Conservation (phyloP, 2,329 filamentous ascomycete species). For the Blumeria hordei region DNA sequence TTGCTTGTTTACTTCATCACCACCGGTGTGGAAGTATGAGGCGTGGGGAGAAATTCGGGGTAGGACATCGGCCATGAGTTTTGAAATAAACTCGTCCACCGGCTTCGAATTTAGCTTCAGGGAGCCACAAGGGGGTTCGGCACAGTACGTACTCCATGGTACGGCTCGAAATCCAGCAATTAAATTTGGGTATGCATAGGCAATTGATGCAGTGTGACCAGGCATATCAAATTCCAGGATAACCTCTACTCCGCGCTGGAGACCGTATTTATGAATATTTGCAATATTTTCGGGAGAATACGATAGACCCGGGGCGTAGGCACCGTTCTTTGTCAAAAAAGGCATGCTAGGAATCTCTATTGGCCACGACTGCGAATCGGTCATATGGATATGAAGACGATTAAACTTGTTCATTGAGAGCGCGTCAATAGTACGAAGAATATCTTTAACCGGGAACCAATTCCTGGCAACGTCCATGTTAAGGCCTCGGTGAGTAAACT, state of each 20-base stretch:
- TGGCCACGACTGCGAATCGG: conserved; percentile 69
- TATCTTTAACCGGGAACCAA: conserved; percentile 27
- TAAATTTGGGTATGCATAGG: conserved; percentile 42
- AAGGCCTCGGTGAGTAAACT: conserved; percentile 54
- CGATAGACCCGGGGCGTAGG: conserved; percentile 40
- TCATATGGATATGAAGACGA: conserved; percentile 56
- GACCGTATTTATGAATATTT: conserved; percentile 45
- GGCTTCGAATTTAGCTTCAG: conserved; percentile 51
- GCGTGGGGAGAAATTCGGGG: conserved; percentile 46
- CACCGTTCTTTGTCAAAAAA: conserved; percentile 45
- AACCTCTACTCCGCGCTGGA: conserved; percentile 42
- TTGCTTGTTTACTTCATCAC: conserved; percentile 65
- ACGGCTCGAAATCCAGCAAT: conserved; percentile 36
- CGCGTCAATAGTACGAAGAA: conserved; percentile 54
- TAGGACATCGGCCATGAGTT: conserved; percentile 49
- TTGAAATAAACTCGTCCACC: conserved; percentile 49
- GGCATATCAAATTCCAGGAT: conserved; percentile 64
- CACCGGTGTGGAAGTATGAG: conserved; percentile 63
- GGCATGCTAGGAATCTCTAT: conserved; percentile 56
- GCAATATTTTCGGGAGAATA: conserved; percentile 43
- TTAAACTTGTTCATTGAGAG: conserved; percentile 65
- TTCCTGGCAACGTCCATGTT: conserved; percentile 57
- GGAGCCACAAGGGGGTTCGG: conserved; percentile 40
- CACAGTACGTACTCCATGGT: conserved; percentile 34
- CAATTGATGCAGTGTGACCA: conserved; percentile 49